Conservation (phyloP, 495 filamentous ascomycete species). For the Bacidia rubella region DNA sequence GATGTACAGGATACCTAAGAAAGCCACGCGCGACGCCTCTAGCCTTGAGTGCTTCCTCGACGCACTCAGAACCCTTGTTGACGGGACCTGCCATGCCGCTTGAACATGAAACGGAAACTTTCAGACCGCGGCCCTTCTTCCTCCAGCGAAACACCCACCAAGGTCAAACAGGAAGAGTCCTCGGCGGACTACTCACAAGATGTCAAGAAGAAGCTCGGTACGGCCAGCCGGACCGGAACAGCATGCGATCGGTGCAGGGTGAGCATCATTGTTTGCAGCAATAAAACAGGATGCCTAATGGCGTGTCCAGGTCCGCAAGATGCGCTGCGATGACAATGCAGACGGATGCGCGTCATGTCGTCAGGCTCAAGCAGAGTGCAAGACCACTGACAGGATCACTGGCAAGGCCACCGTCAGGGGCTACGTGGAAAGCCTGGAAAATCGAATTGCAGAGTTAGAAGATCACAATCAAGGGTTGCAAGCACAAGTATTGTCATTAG, state of each 20-base stretch:
- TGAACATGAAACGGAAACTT: conserved; percentile 6
- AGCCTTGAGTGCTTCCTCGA: not conserved
- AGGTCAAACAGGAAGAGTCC: conserved; percentile 16
- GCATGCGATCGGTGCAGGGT: conserved; percentile 91
- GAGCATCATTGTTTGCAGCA: conserved; percentile 16
- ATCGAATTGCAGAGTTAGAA: conserved; percentile 25
- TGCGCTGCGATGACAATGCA: conserved; percentile 61
- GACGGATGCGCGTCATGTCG: conserved; percentile 66
- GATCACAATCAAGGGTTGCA: conserved; percentile 39
- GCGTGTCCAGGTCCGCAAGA: conserved; percentile 59
- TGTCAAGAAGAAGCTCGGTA: conserved; percentile 49
- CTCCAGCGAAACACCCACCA: conserved; percentile 7
- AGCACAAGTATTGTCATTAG: conserved; percentile 25
- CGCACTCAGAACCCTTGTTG: not conserved
- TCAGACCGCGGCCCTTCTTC: conserved; percentile 3
- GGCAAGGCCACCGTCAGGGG: conserved; percentile 67
- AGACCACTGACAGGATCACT: conserved; percentile 78
- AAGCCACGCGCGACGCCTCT: not conserved
- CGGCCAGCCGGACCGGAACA: conserved; percentile 61
- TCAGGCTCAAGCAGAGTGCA: conserved; percentile 56
- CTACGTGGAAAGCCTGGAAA: conserved; percentile 25
- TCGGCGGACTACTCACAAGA: conserved; percentile 53
- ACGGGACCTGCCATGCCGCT: conserved; percentile 5
- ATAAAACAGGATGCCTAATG: not conserved
- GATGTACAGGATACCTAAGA: not conserved